phyloP scores from a whole-genome alignment of 306 rosid genomes.

The Dicorynia guianensis region DNA sequence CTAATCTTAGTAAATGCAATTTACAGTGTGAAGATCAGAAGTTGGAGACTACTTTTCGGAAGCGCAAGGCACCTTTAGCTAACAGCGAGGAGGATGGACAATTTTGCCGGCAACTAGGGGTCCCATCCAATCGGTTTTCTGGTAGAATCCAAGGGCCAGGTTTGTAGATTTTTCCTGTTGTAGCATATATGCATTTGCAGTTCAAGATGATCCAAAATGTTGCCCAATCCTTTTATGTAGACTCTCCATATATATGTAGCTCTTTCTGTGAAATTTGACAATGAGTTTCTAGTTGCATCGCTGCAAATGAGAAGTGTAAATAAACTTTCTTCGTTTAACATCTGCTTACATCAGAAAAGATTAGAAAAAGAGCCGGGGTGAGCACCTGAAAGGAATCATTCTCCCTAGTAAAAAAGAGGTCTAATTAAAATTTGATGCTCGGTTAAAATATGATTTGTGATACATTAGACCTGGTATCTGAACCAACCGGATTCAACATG shows the following conservation, averaged over 20 bases:
- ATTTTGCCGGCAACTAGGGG: constrained; percentile 77
- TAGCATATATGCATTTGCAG: constrained; percentile 58
- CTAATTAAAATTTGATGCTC: constrained; percentile 33
- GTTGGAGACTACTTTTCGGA: constrained; percentile 59
- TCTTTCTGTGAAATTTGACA: constrained; percentile 53
- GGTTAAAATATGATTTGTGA: background rate
- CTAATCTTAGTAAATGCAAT: constrained; percentile 56
- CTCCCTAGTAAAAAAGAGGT: background rate
- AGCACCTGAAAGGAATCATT: constrained; percentile 22
- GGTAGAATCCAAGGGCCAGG: constrained; percentile 67
- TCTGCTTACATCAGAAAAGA: constrained; percentile 31
- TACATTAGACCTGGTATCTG: constrained; percentile 10
- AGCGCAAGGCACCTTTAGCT: constrained; percentile 73
- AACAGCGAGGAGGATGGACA: constrained; percentile 71
- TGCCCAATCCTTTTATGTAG: constrained; percentile 60
- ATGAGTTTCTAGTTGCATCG: constrained; percentile 60
- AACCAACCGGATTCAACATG: constrained; percentile 8
- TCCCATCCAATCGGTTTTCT: constrained; percentile 70
- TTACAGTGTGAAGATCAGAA: constrained; percentile 63
- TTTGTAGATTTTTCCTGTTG: constrained; percentile 73
- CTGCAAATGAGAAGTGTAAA: constrained; percentile 61
- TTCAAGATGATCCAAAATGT: constrained; percentile 51
- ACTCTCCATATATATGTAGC: constrained; percentile 62
- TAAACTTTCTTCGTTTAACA: constrained; percentile 47
- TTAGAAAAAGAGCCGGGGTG: background rate